phyloP scores from a whole-genome alignment of 1,284 basidiomycete species.

The Trichosporon sp. region DNA sequence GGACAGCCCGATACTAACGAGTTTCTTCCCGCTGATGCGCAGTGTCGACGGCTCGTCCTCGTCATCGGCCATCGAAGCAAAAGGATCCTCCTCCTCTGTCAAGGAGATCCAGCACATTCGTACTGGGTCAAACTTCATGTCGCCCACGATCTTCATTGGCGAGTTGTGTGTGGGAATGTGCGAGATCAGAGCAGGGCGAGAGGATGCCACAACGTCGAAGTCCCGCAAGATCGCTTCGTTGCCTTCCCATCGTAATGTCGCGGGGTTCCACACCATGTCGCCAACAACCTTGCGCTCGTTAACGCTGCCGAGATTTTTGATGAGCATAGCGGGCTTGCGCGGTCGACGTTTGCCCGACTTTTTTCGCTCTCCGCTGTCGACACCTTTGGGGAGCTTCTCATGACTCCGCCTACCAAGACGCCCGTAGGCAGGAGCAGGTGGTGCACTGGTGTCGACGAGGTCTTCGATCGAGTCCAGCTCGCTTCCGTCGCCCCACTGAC shows the following conservation, averaged over 20 bases:
- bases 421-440: conserved; percentile 11
- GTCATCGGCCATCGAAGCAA: conserved; percentile 84
- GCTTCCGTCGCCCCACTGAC: conserved; percentile 84
- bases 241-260: conserved; percentile 88
- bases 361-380: conserved; percentile 51
- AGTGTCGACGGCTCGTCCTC: conserved; percentile 64
- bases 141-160: conserved; percentile 74
- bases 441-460: conserved; percentile 68
- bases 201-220: conserved; percentile 81
- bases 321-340: conserved; percentile 68
- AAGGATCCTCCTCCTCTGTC: conserved; percentile 89
- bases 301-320: conserved; percentile 76
- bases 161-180: conserved; percentile 61
- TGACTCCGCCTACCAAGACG: conserved; percentile 18
- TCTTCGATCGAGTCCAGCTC: conserved; percentile 91
- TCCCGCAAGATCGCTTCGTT: conserved; percentile 87
- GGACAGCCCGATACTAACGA: conserved; percentile 37
- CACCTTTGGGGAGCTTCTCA: conserved; percentile 38
- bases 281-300: conserved; percentile 78
- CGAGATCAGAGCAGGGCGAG: conserved; percentile 93
- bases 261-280: conserved; percentile 96
- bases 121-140: conserved; percentile 94
- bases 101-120: conserved; percentile 93
- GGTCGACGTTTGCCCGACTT: conserved; percentile 59
- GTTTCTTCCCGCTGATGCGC: conserved; percentile 58